These are phyloP conservation scores for Osmanthus fragrans DNA, from an alignment of 257 asterid species.

Conservation along the genomic window DNA sequence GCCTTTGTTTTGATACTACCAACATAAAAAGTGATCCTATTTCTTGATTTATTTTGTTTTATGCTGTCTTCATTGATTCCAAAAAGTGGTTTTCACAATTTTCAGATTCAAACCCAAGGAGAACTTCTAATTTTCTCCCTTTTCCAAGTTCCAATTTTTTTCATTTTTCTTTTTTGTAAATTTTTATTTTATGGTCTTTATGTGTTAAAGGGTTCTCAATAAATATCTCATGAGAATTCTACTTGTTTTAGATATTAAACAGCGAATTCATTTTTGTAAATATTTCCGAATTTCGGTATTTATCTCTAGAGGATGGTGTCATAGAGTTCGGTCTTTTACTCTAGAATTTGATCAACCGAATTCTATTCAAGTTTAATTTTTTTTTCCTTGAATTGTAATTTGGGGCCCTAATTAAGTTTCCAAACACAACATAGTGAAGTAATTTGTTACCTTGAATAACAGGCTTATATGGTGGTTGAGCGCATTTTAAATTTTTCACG, in stretches of 20 bases:
- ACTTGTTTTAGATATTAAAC: background rate
- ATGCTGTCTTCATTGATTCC: background rate
- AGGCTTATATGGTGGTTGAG: background rate
- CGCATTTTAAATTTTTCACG: background rate
- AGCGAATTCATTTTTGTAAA: background rate
- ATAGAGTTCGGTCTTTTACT: background rate
- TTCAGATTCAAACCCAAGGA: slow-evolving; percentile 16
- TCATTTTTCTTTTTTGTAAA: background rate
- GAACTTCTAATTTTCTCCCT: background rate
- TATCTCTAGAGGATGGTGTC: background rate
- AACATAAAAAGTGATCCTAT: slow-evolving; percentile 29
- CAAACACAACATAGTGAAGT: background rate
- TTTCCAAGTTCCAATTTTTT: background rate
- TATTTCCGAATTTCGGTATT: background rate
- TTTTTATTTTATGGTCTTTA: background rate
- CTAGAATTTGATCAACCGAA: background rate
- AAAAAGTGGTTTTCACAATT: background rate
- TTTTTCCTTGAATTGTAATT: background rate
- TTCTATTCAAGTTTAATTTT: background rate
- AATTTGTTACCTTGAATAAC: background rate
- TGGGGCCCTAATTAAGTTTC: background rate
- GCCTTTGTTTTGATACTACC: slow-evolving; percentile 9
- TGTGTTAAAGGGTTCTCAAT: background rate
- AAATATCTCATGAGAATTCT: slow-evolving; percentile 16
- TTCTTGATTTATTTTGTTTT: slow-evolving; percentile 28